Evolutionary conservation across 306 rosid genomes (phyloP).

Genomic region (Acacia crassicarpa): DNA sequence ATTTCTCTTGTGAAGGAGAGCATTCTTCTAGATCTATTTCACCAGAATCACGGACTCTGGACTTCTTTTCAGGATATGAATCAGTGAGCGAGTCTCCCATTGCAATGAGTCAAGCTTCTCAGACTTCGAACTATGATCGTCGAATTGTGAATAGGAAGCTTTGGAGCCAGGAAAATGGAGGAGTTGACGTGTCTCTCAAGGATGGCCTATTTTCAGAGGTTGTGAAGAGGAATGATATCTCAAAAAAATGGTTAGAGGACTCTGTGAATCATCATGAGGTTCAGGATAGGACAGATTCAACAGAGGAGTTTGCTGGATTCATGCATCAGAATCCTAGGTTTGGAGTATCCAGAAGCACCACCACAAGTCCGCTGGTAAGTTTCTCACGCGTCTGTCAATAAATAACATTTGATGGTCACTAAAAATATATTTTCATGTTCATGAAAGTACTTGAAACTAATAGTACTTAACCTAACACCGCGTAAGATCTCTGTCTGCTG

Average conservation of each 20-base stretch:
- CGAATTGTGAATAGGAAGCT: conserved; percentile 71
- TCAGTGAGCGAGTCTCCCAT: conserved; percentile 57
- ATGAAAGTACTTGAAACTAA: neutral
- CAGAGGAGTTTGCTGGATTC: conserved; percentile 64
- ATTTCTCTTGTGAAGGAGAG: conserved; percentile 41
- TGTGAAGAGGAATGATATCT: conserved; percentile 34
- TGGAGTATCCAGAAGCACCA: conserved; percentile 63
- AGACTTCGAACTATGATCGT: conserved; percentile 34
- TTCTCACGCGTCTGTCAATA: conserved; percentile 8
- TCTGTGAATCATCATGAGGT: conserved; percentile 31
- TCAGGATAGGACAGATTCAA: conserved; percentile 31
- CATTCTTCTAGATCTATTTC: conserved; percentile 57
- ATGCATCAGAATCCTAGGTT: conserved; percentile 41
- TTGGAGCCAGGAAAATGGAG: conserved; percentile 71
- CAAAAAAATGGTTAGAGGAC: conserved; percentile 38
- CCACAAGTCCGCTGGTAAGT: conserved; percentile 69
- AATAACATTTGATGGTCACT: neutral
- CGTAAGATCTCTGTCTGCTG: neutral
- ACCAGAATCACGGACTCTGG: conserved; percentile 69
- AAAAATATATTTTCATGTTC: neutral
- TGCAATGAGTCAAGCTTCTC: conserved; percentile 44
- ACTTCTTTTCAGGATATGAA: conserved; percentile 65
- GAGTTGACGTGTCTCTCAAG: conserved; percentile 78
- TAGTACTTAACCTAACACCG: neutral
- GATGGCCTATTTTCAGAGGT: conserved; percentile 68